Percentiles rank a stretch among this genome's conserved stretches.
phyloP scores from a whole-genome alignment of 2,329 filamentous ascomycete genomes.

The Colletotrichum sp. region DNA sequence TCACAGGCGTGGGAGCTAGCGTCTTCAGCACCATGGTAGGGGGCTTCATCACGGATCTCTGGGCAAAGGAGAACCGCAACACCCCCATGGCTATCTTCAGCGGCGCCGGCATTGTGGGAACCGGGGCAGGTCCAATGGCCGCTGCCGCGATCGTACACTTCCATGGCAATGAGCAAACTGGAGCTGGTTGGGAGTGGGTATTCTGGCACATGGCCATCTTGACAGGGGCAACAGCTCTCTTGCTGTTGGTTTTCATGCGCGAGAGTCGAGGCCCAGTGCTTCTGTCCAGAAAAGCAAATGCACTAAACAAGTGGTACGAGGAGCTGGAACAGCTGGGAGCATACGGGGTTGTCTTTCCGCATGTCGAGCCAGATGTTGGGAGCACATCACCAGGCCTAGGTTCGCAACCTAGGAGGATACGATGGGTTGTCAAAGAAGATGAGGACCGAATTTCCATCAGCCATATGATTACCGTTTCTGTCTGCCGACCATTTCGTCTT shows the following conservation, averaged over 20 bases:
- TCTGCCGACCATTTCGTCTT: neutral
- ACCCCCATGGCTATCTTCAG: neutral
- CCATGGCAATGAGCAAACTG: neutral
- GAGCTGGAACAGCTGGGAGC: neutral
- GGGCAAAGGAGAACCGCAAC: neutral
- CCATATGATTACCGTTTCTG: neutral
- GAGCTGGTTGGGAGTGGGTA: neutral
- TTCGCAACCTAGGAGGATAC: neutral
- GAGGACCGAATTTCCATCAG: neutral
- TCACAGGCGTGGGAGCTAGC: neutral
- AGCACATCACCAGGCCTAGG: neutral
- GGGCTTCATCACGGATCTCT: neutral
- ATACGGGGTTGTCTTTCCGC: neutral
- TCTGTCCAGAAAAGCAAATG: neutral
- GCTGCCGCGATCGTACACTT: neutral
- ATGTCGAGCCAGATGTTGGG: neutral
- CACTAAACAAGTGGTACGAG: neutral
- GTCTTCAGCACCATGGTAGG: neutral
- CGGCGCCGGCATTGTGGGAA: neutral
- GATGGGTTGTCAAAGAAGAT: neutral
- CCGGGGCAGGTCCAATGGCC: neutral
- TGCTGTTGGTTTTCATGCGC: neutral
- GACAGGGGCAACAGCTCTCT: neutral
- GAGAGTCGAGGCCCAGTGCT: neutral
- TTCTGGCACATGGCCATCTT: neutral